These are phyloP conservation scores for Fusarium luffae DNA, from an alignment of 2,329 filamentous ascomycete genomes.

Conservation along the genomic window DNA sequence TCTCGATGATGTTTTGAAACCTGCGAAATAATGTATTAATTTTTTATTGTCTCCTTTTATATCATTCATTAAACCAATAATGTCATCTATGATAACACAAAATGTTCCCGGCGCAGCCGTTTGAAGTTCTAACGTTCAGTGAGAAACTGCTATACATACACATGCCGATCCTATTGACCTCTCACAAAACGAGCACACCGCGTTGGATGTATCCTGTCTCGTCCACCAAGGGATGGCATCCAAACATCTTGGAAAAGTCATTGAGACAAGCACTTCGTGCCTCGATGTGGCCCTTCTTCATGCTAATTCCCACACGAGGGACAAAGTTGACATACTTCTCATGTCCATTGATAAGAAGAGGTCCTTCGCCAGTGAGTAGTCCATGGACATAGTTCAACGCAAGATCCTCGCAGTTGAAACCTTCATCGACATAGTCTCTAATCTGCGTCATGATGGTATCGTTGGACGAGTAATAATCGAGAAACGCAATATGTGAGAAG, in stretches of 20 bases:
- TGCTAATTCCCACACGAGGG: constrained; percentile 50
- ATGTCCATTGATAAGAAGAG: constrained; percentile 50
- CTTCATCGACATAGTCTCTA: constrained; percentile 52
- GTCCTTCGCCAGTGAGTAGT: constrained; percentile 50
- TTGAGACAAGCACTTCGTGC: constrained; percentile 52
- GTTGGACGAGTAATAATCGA: constrained; percentile 54
- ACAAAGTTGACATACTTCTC: constrained; percentile 49
- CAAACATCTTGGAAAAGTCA: constrained; percentile 49
- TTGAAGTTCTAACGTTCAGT: neutral
- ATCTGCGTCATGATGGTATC: constrained; percentile 48
- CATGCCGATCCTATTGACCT: neutral
- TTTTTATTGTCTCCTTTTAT: neutral
- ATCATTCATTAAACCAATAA: neutral
- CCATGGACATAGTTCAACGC: constrained; percentile 53
- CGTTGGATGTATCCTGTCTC: constrained; percentile 50
- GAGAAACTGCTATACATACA: neutral
- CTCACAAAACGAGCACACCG: constrained; percentile 47
- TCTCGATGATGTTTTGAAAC: neutral
- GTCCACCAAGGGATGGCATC: constrained; percentile 51
- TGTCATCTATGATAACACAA: neutral
- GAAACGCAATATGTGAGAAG: constrained; percentile 53
- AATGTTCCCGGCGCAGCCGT: constrained; percentile 3
- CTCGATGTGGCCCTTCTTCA: constrained; percentile 48
- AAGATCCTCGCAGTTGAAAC: constrained; percentile 56
- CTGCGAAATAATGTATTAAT: neutral